phyloP scores from a whole-genome alignment of 2,329 filamentous ascomycete genomes.

The Penicillium vulpinum region DNA sequence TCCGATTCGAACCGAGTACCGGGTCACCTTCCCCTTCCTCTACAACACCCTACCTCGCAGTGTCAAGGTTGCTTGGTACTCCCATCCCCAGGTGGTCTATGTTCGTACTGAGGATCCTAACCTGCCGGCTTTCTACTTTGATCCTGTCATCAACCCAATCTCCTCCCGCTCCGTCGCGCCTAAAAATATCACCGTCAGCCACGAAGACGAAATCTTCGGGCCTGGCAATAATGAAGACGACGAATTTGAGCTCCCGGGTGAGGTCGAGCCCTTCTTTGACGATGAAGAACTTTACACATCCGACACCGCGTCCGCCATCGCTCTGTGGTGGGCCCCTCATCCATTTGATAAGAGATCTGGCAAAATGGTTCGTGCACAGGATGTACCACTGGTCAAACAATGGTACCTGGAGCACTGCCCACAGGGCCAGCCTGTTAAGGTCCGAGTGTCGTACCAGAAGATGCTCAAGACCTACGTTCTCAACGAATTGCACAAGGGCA shows the following conservation, averaged over 20 bases:
- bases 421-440: constrained; percentile 87
- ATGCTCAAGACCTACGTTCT: constrained; percentile 92
- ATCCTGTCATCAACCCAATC: constrained; percentile 96
- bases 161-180: constrained; percentile 91
- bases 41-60: constrained; percentile 97
- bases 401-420: constrained; percentile 98
- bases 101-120: constrained; percentile 82
- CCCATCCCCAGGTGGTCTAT: constrained; percentile 89
- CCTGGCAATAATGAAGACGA: constrained; percentile 77
- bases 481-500: constrained; percentile 95
- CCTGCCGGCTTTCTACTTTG: constrained; percentile 95
- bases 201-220: constrained; percentile 93
- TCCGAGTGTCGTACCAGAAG: constrained; percentile 97
- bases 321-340: constrained; percentile 96
- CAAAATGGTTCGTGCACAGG: constrained; percentile 93
- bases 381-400: constrained; percentile 95
- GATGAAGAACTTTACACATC: constrained; percentile 87
- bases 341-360: constrained; percentile 94
- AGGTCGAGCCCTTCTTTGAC: constrained; percentile 81
- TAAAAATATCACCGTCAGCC: constrained; percentile 87
- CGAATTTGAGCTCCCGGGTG: constrained; percentile 77
- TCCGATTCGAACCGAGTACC: constrained; percentile 91
- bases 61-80: constrained; percentile 91
- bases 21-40: constrained; percentile 89
- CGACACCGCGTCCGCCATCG: constrained; percentile 87